phyloP scores from a whole-genome alignment of 768 basidiomycete species.

The Phanerochaete sordida region DNA sequence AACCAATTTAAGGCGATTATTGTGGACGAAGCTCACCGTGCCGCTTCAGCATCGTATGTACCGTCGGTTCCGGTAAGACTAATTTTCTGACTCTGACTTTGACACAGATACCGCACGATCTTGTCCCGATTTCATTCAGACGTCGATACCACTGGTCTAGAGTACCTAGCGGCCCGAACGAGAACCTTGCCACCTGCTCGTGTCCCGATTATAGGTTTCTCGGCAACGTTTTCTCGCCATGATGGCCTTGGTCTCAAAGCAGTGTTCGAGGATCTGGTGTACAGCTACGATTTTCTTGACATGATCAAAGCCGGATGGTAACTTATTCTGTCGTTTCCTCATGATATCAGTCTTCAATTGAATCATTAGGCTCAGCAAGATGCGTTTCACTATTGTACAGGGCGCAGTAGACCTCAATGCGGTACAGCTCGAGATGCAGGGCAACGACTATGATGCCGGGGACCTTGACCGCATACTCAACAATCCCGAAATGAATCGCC shows the following conservation, averaged over 20 bases:
- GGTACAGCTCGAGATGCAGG: conserved; percentile 60
- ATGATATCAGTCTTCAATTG: not conserved
- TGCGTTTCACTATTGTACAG: conserved; percentile 80
- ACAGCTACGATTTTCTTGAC: conserved; percentile 83
- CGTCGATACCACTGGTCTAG: conserved; percentile 29
- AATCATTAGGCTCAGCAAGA: conserved; percentile 67
- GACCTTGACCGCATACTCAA: conserved; percentile 83
- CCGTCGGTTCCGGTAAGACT: not conserved
- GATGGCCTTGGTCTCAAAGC: conserved; percentile 87
- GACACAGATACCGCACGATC: conserved; percentile 69
- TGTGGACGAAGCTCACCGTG: conserved; percentile 94
- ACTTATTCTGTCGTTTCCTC: conserved; percentile 4
- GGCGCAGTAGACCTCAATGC: conserved; percentile 65
- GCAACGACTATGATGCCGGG: conserved; percentile 79
- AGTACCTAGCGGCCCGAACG: too few species aligned
- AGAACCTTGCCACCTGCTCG: conserved; percentile 38
- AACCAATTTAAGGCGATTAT: conserved; percentile 67
- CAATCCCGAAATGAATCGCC: conserved; percentile 67
- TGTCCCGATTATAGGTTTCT: conserved; percentile 89
- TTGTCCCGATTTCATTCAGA: conserved; percentile 76
- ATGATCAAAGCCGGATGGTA: conserved; percentile 94
- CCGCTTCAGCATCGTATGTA: conserved; percentile 82
- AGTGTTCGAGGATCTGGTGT: conserved; percentile 89
- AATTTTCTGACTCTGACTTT: conserved; percentile 8
- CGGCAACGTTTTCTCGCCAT: conserved; percentile 90